Percentiles rank a stretch among this genome's conserved stretches.
Conservation (phyloP, 257 asterid species). For the Scutellaria minor region DNA sequence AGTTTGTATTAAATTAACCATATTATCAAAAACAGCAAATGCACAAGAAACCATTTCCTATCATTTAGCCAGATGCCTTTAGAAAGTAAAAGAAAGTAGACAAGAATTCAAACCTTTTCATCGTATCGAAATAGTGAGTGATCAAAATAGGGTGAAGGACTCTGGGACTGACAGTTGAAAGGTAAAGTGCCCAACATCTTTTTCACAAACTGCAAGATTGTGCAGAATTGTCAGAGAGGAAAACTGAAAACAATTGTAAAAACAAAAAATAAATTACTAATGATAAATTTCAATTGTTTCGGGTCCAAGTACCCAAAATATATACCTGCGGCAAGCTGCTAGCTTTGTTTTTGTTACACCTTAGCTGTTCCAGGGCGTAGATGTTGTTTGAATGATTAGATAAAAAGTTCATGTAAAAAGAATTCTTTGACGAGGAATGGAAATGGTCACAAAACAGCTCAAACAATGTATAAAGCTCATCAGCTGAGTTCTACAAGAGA, state of each 20-base stretch:
- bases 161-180: constrained; percentile 84
- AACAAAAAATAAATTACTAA: not conserved
- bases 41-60: not conserved
- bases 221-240: not conserved
- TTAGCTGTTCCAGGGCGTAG: constrained; percentile 80
- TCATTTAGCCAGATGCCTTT: not conserved
- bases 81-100: constrained; percentile 21
- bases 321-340: constrained; percentile 79
- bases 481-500: constrained; percentile 80
- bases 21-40: not conserved
- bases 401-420: constrained; percentile 72
- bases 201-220: constrained; percentile 78
- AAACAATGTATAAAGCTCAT: constrained; percentile 81
- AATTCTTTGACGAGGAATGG: constrained; percentile 74
- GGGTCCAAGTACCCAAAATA: constrained; percentile 14
- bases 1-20: not conserved
- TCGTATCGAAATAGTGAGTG: constrained; percentile 92
- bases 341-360: constrained; percentile 71
- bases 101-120: constrained; percentile 70
- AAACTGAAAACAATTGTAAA: not conserved
- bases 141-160: constrained; percentile 98
- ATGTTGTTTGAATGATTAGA: constrained; percentile 87
- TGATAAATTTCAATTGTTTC: constrained; percentile 9
- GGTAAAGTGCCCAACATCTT: constrained; percentile 80
- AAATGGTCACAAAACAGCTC: constrained; percentile 87